Base-by-base conservation (phyloP, 352 stramenopile species). In the Plasmopara halstedii region DNA sequence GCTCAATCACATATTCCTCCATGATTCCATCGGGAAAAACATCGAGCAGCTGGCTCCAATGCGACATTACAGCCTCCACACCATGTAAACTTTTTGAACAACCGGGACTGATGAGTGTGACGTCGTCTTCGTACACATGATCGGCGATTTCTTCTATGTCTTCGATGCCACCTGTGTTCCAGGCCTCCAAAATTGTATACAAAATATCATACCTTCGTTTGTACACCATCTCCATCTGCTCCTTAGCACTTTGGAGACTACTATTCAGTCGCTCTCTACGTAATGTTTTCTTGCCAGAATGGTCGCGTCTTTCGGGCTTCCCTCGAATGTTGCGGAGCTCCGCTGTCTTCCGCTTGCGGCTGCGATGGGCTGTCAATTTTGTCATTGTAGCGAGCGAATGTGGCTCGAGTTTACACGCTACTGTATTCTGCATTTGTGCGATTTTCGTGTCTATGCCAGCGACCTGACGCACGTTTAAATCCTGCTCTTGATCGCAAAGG, bases 101-200 rank as follows among this genome's bases (percentile, higher is more conserved):
- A 53, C 85, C 70, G 0, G 77, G 77, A 18, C 70, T 81, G 42
- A 85, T 67, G 27, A 88, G 58, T 32, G 63, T 85, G 36, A 88
- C 72, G 33, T 88, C 72, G 26, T 71, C 23, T 49, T 86, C 72
- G 52, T 88, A 88, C 33, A 88, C 77, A 18, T 68, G 75, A 46
- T 79, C 70, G 14, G 77, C 77, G 31, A 88, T 86, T 56, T 88
- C 77, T 44, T 88, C 77, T 56, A 88, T 69, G 53, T 88, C 77
- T 56, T 88, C 77, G 29, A 88, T 84, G 47, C 69, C 77, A 39
- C 77, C 77, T 2, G 77, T 88, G 63, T 88, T 88, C 77, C 77
- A 88, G 15, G 77, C 74, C 45, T 86, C 74, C 25, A 86, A 42
- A 25, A 88, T 88, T 22, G 70, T 72, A 42, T 88, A 72, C 46